Evolutionary conservation across 139 green algal species (phyloP).

Genomic region (Coccomyxa sp.): DNA sequence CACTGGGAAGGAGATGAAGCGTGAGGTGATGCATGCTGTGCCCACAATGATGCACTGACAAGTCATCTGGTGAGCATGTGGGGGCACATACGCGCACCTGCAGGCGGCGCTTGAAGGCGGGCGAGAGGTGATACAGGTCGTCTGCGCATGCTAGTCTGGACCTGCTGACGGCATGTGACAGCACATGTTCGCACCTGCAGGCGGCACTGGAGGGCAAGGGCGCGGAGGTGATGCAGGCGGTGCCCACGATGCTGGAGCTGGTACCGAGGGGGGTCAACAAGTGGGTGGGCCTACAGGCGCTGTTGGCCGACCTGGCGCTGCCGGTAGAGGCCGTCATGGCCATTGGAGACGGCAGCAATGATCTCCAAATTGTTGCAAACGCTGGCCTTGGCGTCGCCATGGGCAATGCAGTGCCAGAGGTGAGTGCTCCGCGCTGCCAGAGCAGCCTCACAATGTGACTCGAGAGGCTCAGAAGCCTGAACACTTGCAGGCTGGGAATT

Average conservation of each 20-base stretch:
- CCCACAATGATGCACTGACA: conserved; percentile 68
- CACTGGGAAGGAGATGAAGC: conserved; percentile 20
- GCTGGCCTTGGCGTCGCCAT: conserved; percentile 89
- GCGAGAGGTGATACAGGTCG: too few species aligned
- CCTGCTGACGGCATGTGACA: too few species aligned
- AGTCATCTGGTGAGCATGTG: too few species aligned
- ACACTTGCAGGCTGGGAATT: neutral
- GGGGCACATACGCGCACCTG: too few species aligned
- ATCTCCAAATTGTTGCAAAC: conserved; percentile 51
- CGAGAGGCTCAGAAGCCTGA: neutral
- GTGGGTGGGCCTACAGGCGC: conserved; percentile 43
- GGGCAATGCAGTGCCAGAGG: conserved; percentile 78
- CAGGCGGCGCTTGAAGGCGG: too few species aligned
- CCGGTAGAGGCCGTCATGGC: conserved; percentile 62
- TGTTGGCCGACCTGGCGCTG: conserved; percentile 49
- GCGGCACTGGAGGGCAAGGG: neutral
- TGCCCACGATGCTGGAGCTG: conserved; percentile 92
- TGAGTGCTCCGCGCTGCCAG: conserved; percentile 2
- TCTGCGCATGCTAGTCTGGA: too few species aligned
- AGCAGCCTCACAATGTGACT: neutral
- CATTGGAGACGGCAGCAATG: conserved; percentile 88
- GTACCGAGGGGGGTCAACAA: conserved; percentile 88
- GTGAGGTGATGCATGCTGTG: conserved; percentile 74
- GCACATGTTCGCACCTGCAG: neutral
- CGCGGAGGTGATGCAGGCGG: conserved; percentile 72